These are phyloP conservation scores for Aspergillus oerlinghausenensis DNA, from an alignment of 2,329 filamentous ascomycete genomes.

Conservation along the genomic window DNA sequence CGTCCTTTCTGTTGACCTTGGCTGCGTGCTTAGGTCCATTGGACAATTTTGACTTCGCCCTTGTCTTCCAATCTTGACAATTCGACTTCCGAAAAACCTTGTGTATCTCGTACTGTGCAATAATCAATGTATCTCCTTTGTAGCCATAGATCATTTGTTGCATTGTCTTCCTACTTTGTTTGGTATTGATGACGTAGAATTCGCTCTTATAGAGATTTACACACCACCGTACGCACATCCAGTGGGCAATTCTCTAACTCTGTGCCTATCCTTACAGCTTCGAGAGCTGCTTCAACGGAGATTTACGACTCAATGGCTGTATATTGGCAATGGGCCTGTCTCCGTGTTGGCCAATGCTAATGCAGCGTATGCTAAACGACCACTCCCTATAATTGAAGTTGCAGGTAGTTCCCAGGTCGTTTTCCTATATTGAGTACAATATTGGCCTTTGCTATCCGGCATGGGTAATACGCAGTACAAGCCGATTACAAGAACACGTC, in stretches of 20 bases:
- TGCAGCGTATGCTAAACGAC: not conserved
- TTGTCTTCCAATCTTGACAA: conserved; percentile 26
- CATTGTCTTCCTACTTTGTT: conserved; percentile 5
- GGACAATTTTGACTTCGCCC: conserved; percentile 16
- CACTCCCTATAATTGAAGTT: not conserved
- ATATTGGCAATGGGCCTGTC: not conserved
- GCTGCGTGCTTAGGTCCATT: conserved; percentile 13
- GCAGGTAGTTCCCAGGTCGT: not conserved
- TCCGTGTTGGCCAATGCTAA: not conserved
- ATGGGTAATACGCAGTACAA: not conserved
- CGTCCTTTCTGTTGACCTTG: conserved; percentile 12
- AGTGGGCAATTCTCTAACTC: not conserved
- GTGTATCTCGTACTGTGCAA: conserved; percentile 42
- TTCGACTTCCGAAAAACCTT: conserved; percentile 29
- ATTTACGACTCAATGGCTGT: not conserved
- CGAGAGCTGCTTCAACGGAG: not conserved
- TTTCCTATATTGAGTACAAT: not conserved
- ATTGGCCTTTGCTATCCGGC: not conserved
- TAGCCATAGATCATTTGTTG: conserved; percentile 32
- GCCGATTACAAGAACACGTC: conserved; percentile 8
- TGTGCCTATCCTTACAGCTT: not conserved
- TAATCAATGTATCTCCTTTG: conserved; percentile 43
- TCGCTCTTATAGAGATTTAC: not conserved
- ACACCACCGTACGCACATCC: not conserved
- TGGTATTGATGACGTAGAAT: not conserved